Evolutionary conservation across 2,329 filamentous ascomycete species (phyloP).

Genomic region (Didymella lethalis): DNA sequence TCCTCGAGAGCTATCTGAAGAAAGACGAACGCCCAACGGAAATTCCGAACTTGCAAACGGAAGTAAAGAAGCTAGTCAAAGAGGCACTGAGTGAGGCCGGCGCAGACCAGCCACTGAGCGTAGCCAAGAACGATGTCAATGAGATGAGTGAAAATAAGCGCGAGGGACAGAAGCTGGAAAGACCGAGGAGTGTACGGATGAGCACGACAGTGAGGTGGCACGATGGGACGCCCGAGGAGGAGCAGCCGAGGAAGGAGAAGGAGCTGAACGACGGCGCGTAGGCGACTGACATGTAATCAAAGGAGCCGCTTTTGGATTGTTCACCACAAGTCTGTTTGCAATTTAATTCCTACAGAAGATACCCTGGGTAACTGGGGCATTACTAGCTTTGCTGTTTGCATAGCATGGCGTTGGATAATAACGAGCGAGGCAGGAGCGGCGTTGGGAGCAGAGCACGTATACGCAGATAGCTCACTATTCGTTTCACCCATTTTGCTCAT

Average conservation of each 20-base stretch:
- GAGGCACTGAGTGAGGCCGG: constrained; percentile 36
- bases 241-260: neutral
- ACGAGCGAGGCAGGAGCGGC: neutral
- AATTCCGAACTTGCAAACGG: constrained; percentile 55
- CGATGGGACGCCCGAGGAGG: constrained; percentile 1
- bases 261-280: neutral
- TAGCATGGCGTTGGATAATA: constrained; percentile 2
- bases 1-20: constrained; percentile 74
- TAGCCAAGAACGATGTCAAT: constrained; percentile 4
- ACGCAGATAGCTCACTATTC: neutral
- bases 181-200: constrained; percentile 16
- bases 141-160: neutral
- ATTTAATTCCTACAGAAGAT: neutral
- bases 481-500: neutral
- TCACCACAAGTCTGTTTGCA: neutral
- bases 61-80: constrained; percentile 56
- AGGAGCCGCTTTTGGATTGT: too few relatives aligned
- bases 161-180: neutral
- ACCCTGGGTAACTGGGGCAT: constrained; percentile 11
- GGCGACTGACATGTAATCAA: neutral
- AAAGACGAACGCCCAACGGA: constrained; percentile 53
- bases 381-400: constrained; percentile 2
- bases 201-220: constrained; percentile 19
- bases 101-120: constrained; percentile 8
- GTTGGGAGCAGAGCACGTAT: neutral